Conservation (phyloP, 306 rosid species). For the Cucumis melo region DNA sequence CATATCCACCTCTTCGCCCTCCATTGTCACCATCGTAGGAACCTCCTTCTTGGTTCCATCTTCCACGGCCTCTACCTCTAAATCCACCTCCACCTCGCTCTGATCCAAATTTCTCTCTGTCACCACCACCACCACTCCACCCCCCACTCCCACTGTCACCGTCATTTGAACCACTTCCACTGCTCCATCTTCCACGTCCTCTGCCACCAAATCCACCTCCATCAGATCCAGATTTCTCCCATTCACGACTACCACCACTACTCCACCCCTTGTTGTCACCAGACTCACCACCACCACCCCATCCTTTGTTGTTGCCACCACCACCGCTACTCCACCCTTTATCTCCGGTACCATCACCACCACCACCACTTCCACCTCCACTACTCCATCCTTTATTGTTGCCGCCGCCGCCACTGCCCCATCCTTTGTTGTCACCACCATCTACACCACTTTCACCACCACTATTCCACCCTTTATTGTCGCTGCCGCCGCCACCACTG, state of each 20-base stretch:
- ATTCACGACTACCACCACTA: background rate
- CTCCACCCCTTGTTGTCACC: conserved; percentile 26
- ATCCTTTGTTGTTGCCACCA: conserved; percentile 19
- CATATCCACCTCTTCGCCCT: conserved; percentile 17
- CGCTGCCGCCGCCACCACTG: conserved; percentile 44
- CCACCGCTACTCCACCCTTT: conserved; percentile 26
- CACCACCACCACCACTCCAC: conserved; percentile 11
- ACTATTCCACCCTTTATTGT: conserved; percentile 24
- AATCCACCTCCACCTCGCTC: conserved; percentile 33
- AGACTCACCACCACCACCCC: conserved; percentile 11
- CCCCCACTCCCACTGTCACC: conserved; percentile 19
- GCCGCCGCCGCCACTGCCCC: conserved; percentile 34
- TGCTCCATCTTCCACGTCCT: conserved; percentile 61
- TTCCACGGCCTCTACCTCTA: conserved; percentile 53
- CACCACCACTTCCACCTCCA: conserved; percentile 16
- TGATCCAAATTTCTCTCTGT: conserved; percentile 8
- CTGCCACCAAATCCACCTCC: conserved; percentile 43
- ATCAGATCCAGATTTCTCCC: conserved; percentile 19
- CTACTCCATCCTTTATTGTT: conserved; percentile 20
- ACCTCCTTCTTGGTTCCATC: conserved; percentile 46
- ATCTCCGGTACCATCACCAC: background rate
- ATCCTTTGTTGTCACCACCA: conserved; percentile 12
- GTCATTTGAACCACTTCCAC: conserved; percentile 38
- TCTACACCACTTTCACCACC: conserved; percentile 34
- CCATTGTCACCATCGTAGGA: conserved; percentile 12